Conservation (phyloP, 2,329 filamentous ascomycete species). For the Arthrobotrys sinensis region DNA sequence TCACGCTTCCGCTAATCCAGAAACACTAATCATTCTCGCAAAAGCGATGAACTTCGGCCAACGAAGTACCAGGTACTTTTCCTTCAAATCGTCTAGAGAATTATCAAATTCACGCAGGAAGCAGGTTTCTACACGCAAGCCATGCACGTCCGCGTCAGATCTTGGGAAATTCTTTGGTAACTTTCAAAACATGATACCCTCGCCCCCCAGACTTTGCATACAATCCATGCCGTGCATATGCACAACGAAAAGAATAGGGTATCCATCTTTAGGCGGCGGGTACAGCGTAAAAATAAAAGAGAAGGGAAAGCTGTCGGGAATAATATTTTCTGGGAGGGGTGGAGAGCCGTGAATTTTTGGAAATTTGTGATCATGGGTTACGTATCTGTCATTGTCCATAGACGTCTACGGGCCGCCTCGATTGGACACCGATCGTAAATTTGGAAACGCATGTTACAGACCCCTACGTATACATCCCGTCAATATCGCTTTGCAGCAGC, state of each 20-base stretch:
- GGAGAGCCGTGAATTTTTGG: slow-evolving; percentile 30
- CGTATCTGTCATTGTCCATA: slow-evolving; percentile 2
- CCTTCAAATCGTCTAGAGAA: background rate
- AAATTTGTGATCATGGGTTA: slow-evolving; percentile 30
- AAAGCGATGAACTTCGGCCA: background rate
- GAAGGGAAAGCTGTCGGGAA: background rate
- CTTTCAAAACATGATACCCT: background rate
- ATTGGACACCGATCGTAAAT: background rate
- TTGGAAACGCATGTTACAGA: slow-evolving; percentile 11
- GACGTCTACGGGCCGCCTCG: slow-evolving; percentile 7
- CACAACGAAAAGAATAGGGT: slow-evolving; percentile 28
- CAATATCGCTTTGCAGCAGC: slow-evolving; percentile 13
- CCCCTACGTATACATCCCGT: background rate
- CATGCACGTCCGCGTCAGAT: slow-evolving; percentile 48
- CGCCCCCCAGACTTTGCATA: slow-evolving; percentile 6
- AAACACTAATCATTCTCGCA: background rate
- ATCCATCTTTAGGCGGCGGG: slow-evolving; percentile 41
- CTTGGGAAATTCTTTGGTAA: slow-evolving; percentile 33
- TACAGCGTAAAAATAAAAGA: slow-evolving; percentile 42
- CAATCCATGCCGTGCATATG: slow-evolving; percentile 28
- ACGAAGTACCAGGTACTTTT: slow-evolving; percentile 15
- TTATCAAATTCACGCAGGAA: slow-evolving; percentile 22
- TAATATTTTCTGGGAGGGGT: background rate
- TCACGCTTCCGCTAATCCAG: background rate
- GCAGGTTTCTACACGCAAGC: slow-evolving; percentile 14